Base-by-base conservation (phyloP, 805 yeast genomes). In the Lachancea lanzarotensis region DNA sequence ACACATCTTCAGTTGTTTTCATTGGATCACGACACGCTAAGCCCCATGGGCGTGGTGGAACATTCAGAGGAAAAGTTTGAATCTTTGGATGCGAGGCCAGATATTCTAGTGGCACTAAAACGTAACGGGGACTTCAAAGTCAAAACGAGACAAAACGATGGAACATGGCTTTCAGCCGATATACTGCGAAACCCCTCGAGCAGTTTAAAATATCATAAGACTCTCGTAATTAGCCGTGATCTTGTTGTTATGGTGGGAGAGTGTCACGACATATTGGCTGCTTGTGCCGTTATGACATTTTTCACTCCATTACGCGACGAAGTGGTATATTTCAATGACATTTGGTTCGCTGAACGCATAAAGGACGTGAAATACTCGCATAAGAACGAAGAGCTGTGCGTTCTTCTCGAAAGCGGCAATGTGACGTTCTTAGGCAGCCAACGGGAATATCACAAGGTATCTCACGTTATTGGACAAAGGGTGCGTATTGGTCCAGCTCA, bases 331-430 rank as follows among this genome's bases (percentile, higher is more conserved):
- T 42, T 18, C 26, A 37, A 36, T 25, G 31, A 39, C 9, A 31
- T 42, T n/a, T 18, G 29, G 37, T 42, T 42, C 30, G 36, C 40
- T 11, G 20, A 31, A 9, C 36, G 32, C 13, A 31, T 42, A 17
- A 26, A 20, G 20, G 45, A 42, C 35, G 30, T 36, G 17, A 29
- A 37, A n/a, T 42, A 36, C 16, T 42, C 37, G n/a, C 10, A 6
- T 11, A 30, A 16, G 18, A 36, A 30, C 15, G 17, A 31, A 22
- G 40, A 36, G 37, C 18, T 42, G 22, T 36, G 41, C 15, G 45
- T 42, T 17, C 45, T 42, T 8, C 37, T 15, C 16, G 29, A 20
- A 12, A 35, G 36, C 16, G 45, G 45, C 7, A n/a, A 30, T n/a
- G 29, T 42, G 7, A 26, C n/a, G 4, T 9, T 19, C 7, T 16